Conservation (phyloP, 345 rosid species). For the Brassica juncea region DNA sequence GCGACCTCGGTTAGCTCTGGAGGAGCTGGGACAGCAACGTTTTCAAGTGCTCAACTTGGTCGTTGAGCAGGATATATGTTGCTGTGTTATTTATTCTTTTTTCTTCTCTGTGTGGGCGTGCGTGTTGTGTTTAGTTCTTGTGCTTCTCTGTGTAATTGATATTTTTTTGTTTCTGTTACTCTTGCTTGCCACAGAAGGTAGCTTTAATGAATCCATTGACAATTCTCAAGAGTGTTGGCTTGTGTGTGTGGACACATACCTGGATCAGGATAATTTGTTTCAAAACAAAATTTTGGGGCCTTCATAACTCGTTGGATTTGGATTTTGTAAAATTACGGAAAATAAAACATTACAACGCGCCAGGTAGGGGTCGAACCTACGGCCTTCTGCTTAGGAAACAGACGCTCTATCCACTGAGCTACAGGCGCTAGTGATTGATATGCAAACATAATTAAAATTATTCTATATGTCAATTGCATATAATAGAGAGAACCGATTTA, state of each 20-base stretch:
- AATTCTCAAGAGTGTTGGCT: not conserved
- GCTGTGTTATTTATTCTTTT: not conserved
- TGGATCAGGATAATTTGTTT: not conserved
- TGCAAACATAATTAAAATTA: not conserved
- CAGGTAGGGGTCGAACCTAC: constrained; percentile 95
- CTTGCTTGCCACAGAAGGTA: not conserved
- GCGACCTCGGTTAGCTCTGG: constrained; percentile 34
- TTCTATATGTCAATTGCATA: no score
- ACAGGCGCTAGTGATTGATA: constrained; percentile 54
- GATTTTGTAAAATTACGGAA: not conserved
- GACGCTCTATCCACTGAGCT: constrained; percentile 99
- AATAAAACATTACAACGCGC: constrained; percentile 40
- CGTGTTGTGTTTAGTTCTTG: not conserved
- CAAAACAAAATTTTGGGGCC: no score
- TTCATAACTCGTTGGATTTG: not conserved
- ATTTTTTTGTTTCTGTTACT: not conserved
- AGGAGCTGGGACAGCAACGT: constrained; percentile 43
- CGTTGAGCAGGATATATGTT: constrained; percentile 26
- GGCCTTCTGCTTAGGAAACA: constrained; percentile 99
- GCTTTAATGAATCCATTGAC: not conserved
- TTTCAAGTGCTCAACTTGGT: constrained; percentile 42
- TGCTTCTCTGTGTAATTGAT: not conserved
- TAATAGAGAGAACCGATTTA: constrained; percentile 3
- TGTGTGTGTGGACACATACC: not conserved
- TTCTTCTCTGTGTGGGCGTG: not conserved